These are phyloP conservation scores for Fusarium anguioides DNA, from an alignment of 2,329 filamentous ascomycete species.

Conservation along the genomic window DNA sequence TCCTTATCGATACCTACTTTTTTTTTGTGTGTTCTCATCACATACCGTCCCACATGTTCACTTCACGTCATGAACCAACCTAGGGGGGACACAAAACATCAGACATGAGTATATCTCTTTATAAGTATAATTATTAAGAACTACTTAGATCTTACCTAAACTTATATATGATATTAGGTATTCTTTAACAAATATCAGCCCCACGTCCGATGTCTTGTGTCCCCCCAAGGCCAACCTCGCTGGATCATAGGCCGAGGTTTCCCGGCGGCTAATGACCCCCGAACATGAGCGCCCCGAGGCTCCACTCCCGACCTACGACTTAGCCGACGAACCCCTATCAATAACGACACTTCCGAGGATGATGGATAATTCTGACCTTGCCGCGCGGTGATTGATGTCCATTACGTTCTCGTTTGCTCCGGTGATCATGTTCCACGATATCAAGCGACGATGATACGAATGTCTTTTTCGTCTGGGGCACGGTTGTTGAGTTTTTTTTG, in stretches of 20 bases:
- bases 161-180: too few relatives aligned
- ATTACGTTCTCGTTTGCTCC: conserved; percentile 28
- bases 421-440: conserved; percentile 37
- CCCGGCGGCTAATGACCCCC: conserved; percentile 31
- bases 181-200: too few relatives aligned
- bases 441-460: conserved; percentile 26
- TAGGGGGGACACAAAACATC: too few relatives aligned
- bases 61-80: conserved; percentile 28
- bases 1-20: conserved; percentile 1
- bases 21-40: background rate
- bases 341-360: conserved; percentile 3
- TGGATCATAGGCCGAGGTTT: conserved; percentile 42
- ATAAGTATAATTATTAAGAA: too few relatives aligned
- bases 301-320: conserved; percentile 23
- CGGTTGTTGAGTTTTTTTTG: conserved; percentile 2
- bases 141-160: too few relatives aligned
- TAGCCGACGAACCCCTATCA: conserved; percentile 40
- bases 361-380: background rate
- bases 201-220: too few relatives aligned
- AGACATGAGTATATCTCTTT: too few relatives aligned
- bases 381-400: conserved; percentile 45
- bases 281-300: conserved; percentile 4
- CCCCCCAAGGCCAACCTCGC: too few relatives aligned
- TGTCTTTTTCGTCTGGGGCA: conserved; percentile 6
- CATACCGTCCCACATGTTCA: conserved; percentile 10